Conservation (phyloP, 2,329 filamentous ascomycete species). For the Onygena corvina region DNA sequence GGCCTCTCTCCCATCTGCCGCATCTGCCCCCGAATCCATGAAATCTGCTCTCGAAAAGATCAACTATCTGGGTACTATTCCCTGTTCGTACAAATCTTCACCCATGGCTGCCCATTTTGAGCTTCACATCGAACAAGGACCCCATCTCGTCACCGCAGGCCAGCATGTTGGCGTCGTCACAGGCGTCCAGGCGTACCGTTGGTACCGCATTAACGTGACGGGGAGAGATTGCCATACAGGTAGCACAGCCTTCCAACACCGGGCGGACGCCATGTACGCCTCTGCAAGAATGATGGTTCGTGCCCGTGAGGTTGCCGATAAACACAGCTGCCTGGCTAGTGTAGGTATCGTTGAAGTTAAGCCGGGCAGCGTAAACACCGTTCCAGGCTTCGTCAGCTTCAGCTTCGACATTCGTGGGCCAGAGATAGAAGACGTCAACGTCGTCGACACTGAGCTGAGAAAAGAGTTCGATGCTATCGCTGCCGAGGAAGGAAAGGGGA, state of each 20-base stretch:
- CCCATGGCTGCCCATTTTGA: constrained; percentile 70
- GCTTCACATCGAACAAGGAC: constrained; percentile 75
- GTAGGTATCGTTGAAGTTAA: constrained; percentile 57
- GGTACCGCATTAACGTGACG: constrained; percentile 55
- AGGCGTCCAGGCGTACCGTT: constrained; percentile 63
- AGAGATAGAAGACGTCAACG: constrained; percentile 44
- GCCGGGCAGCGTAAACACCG: constrained; percentile 61
- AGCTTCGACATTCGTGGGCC: constrained; percentile 55
- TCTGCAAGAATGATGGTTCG: constrained; percentile 56
- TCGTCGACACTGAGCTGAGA: constrained; percentile 46
- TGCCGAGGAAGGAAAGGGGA: constrained; percentile 42
- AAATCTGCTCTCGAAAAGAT: constrained; percentile 59
- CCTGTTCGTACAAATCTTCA: constrained; percentile 46
- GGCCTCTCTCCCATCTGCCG: constrained; percentile 32
- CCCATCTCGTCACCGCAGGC: constrained; percentile 53
- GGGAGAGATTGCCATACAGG: constrained; percentile 63
- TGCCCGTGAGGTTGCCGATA: constrained; percentile 50
- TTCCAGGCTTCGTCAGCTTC: constrained; percentile 56
- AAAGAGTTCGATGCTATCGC: constrained; percentile 50
- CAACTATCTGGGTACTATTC: constrained; percentile 51
- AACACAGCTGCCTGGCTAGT: constrained; percentile 50
- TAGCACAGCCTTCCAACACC: constrained; percentile 55
- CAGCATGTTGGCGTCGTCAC: constrained; percentile 58
- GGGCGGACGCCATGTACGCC: constrained; percentile 56
- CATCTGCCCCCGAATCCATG: constrained; percentile 49